Evolutionary conservation across 2,329 filamentous ascomycete genomes (phyloP).

Genomic region (Pyricularia grisea): DNA sequence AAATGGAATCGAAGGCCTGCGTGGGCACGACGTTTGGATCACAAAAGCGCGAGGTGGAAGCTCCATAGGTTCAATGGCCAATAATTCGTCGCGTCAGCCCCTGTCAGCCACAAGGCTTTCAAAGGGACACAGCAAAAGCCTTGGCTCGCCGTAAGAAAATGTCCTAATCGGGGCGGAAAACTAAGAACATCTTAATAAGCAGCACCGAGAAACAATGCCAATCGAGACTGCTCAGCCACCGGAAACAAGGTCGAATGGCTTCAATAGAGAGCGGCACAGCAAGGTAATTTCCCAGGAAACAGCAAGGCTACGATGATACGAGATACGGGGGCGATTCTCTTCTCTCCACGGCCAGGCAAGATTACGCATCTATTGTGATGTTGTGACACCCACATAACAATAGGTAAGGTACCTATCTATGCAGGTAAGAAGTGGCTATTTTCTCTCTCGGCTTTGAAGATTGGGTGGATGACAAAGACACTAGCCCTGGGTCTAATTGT

Average conservation of each 20-base stretch:
- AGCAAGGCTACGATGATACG: neutral
- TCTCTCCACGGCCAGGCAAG: neutral
- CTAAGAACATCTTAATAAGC: neutral
- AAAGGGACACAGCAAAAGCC: neutral
- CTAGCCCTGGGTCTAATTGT: neutral
- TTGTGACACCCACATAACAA: no score
- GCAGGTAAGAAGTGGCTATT: neutral
- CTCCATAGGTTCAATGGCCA: neutral
- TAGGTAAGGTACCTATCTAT: neutral
- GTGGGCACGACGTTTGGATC: neutral
- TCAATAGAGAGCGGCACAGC: neutral
- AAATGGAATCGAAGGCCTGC: neutral
- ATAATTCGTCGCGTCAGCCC: neutral
- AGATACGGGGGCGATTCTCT: neutral
- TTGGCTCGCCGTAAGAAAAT: neutral
- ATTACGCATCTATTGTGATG: neutral
- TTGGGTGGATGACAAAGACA: neutral
- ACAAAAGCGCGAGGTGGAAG: neutral
- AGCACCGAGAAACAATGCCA: neutral
- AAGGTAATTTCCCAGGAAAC: neutral
- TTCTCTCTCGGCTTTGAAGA: neutral
- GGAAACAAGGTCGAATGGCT: neutral
- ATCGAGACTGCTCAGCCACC: neutral
- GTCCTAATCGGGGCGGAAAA: neutral
- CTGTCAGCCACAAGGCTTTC: neutral